Evolutionary conservation across 2,329 filamentous ascomycete genomes (phyloP).

Genomic region (Chalaropsis thielavioides): DNA sequence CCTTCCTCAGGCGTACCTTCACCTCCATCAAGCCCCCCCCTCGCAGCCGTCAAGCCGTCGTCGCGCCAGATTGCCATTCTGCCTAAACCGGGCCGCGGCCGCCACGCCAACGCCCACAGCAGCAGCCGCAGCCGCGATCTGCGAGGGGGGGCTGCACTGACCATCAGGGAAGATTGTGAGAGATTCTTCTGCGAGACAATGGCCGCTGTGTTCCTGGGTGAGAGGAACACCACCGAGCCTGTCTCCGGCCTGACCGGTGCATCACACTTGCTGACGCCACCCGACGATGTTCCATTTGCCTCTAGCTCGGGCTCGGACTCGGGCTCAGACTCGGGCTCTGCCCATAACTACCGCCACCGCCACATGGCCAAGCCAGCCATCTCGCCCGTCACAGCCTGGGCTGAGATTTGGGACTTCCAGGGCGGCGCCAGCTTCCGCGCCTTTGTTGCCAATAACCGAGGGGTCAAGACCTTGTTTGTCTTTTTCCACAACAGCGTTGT

Average conservation of each 20-base stretch:
- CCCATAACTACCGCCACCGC: constrained; percentile 18
- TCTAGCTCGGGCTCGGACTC: neutral
- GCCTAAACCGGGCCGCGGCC: constrained; percentile 34
- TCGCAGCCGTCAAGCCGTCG: constrained; percentile 53
- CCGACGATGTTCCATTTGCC: constrained; percentile 30
- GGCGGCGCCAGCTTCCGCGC: constrained; percentile 74
- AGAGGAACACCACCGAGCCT: constrained; percentile 63
- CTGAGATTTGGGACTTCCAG: constrained; percentile 75
- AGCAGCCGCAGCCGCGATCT: constrained; percentile 33
- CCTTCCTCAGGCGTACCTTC: constrained; percentile 70
- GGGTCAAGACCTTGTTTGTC: constrained; percentile 65
- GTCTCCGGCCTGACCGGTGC: constrained; percentile 81
- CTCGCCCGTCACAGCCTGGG: constrained; percentile 42
- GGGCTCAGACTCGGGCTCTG: neutral
- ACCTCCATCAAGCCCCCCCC: constrained; percentile 78
- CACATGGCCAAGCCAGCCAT: constrained; percentile 17
- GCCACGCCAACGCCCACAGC: constrained; percentile 21
- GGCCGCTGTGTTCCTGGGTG: constrained; percentile 88
- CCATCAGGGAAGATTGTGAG: constrained; percentile 99
- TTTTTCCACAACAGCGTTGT: constrained; percentile 66
- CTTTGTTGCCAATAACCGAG: constrained; percentile 58
- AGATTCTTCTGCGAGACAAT: constrained; percentile 98
- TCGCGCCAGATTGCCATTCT: constrained; percentile 51
- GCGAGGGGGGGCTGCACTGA: constrained; percentile 85
- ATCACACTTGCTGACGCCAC: constrained; percentile 39